These are phyloP conservation scores for Noccaea caerulescens DNA, from an alignment of 345 rosid species.

Conservation along the genomic window DNA sequence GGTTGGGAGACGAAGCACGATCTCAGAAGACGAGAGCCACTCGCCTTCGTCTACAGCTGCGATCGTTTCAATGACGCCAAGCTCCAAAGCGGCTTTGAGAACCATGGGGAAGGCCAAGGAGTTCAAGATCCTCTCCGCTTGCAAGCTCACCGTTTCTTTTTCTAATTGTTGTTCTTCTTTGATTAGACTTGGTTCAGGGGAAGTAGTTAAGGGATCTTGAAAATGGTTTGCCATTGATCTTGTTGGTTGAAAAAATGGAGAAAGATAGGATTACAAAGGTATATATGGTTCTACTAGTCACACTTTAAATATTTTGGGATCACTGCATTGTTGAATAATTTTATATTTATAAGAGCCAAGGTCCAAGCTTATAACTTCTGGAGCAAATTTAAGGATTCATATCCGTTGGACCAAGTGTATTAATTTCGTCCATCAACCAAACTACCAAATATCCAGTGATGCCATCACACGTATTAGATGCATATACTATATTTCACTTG, in stretches of 20 bases:
- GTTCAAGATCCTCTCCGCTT: neutral
- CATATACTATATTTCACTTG: no score
- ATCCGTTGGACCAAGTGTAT: no score
- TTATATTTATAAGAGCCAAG: no score
- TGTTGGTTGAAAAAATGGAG: neutral
- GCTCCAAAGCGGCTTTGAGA: constrained; percentile 50
- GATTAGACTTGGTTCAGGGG: neutral
- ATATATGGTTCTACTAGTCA: no score
- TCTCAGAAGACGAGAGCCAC: constrained; percentile 49
- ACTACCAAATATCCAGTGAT: no score
- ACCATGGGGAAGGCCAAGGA: constrained; percentile 47
- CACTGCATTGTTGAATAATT: no score
- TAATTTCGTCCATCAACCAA: neutral
- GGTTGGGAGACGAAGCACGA: constrained; percentile 38
- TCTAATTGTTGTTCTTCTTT: constrained; percentile 4
- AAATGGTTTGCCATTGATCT: constrained; percentile 7
- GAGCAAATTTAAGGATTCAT: no score
- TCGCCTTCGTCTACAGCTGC: constrained; percentile 35
- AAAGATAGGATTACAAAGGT: no score
- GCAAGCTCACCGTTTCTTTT: constrained; percentile 31
- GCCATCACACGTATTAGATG: no score
- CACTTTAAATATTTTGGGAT: no score
- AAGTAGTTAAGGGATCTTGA: constrained; percentile 16
- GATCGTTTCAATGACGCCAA: constrained; percentile 51
- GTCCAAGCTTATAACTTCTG: no score